Base-by-base conservation (phyloP, 495 filamentous ascomycete species). In the Penicillium fimorum region DNA sequence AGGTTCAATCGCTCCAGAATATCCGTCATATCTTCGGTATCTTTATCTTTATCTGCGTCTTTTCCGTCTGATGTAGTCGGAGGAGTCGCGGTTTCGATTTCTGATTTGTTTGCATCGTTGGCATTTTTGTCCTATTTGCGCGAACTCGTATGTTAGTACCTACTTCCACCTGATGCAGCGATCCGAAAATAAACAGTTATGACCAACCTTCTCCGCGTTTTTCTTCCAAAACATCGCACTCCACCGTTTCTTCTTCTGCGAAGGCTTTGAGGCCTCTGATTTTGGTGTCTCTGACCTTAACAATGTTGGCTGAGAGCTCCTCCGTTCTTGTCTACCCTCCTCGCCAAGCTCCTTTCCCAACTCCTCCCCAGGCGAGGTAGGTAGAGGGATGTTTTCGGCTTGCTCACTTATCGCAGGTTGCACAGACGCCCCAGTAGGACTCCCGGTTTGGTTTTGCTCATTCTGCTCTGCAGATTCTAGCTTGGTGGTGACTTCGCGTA, bases 1-100 rank as follows among this genome's bases (percentile, higher is more conserved):
- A 96, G 80, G 65, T 91, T 92, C 41, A 97, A 79, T 18, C 87
- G 76, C 68, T 93, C 87, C 24, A 97, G 84, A 8, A 92, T 82
- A 17, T 79, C 79, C 45, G 82, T 82, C 57, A 97, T 81, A 59
- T 96, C 94, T 45, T 87, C 81, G 53, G 83, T 78, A 68, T 96
- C 89, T 56, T 81, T 78, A 66, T 96, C 90, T 56, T 81, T 79
- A 48, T 73, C 69, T 13, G 70, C 75, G 53, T 81, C 75, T 6
- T 77, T 45, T 13, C 64, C 70, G 20, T 66, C 54, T 25, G 52
- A 42, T n/a, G 63, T 56, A 30, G 64, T 57, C 37, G 56, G 55
- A 25, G 60, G 40, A 20, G 45, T 49, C 12, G 49, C 18, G 20
- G 25, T 47, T 55, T 64, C 51, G 9, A 53, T 27, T 13, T 47